Conservation (phyloP, 805 yeast genomes). For the Pichia cephalocereana region DNA sequence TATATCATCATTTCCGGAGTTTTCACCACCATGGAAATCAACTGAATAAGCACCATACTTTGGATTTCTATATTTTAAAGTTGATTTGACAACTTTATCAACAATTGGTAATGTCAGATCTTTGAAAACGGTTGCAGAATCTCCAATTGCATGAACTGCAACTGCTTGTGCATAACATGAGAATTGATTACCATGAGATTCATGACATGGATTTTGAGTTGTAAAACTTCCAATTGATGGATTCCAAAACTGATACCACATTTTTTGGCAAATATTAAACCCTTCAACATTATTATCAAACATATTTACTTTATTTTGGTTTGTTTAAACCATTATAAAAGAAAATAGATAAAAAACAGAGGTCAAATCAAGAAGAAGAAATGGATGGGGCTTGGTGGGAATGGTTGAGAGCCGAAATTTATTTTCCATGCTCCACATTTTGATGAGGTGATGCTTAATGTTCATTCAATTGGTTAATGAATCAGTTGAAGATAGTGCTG, state of each 20-base stretch:
- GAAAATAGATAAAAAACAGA: no score
- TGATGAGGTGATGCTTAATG: no score
- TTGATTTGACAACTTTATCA: slow-evolving; percentile 40
- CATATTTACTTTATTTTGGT: slow-evolving; percentile 7
- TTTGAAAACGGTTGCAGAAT: slow-evolving; percentile 48
- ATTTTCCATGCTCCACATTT: no score
- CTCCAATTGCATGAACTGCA: slow-evolving; percentile 58
- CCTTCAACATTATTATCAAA: slow-evolving; percentile 29
- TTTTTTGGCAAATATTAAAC: slow-evolving; percentile 28
- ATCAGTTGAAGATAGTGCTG: slow-evolving; percentile 1
- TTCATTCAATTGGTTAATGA: background rate
- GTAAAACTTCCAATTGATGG: slow-evolving; percentile 28
- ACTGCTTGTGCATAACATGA: slow-evolving; percentile 66
- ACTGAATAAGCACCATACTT: slow-evolving; percentile 53
- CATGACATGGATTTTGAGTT: slow-evolving; percentile 32
- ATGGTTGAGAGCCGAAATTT: background rate
- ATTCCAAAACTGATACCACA: slow-evolving; percentile 37
- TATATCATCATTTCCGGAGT: slow-evolving; percentile 50
- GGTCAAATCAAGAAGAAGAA: no score
- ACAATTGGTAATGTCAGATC: slow-evolving; percentile 44
- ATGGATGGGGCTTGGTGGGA: background rate
- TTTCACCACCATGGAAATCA: slow-evolving; percentile 12
- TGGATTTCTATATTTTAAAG: slow-evolving; percentile 43
- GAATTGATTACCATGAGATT: slow-evolving; percentile 43
- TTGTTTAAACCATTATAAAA: no score